phyloP scores from a whole-genome alignment of 208 protist genomes.

The Acanthamoeba castellanii region DNA sequence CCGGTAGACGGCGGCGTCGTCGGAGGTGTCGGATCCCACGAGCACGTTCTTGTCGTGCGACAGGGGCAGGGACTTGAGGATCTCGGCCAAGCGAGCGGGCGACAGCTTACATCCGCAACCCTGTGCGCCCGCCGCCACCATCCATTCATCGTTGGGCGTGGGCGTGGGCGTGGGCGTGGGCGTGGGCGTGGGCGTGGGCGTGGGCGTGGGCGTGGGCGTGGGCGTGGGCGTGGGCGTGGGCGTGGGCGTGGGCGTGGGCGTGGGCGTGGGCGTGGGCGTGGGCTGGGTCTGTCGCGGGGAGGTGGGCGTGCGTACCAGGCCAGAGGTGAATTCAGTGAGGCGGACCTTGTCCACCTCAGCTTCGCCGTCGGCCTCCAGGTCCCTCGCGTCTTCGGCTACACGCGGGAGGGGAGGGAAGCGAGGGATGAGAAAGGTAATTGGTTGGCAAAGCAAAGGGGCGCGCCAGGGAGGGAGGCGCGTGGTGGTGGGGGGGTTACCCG shows the following conservation, averaged over 20 bases:
- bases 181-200: too few relatives aligned
- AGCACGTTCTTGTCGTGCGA: conserved; percentile 77
- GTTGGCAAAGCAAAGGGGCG: not conserved
- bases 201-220: too few relatives aligned
- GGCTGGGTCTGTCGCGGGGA: too few relatives aligned
- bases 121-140: too few relatives aligned
- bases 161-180: too few relatives aligned
- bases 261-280: too few relatives aligned
- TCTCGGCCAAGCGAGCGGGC: conserved; percentile 73
- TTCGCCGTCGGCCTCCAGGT: not conserved
- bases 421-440: too few relatives aligned
- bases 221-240: too few relatives aligned
- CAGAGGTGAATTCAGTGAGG: conserved; percentile 74
- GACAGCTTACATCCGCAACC: conserved; percentile 85
- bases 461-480: not conserved
- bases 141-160: too few relatives aligned
- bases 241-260: too few relatives aligned
- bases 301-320: conserved; percentile 59
- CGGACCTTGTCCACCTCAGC: conserved; percentile 12
- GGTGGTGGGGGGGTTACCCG: not conserved
- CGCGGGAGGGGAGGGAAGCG: too few relatives aligned
- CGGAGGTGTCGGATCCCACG: conserved; percentile 82
- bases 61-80: conserved; percentile 55
- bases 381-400: not conserved
- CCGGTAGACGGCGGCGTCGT: conserved; percentile 82